phyloP scores from a whole-genome alignment of 306 rosid species.

The Pterocarpus santalinus region DNA sequence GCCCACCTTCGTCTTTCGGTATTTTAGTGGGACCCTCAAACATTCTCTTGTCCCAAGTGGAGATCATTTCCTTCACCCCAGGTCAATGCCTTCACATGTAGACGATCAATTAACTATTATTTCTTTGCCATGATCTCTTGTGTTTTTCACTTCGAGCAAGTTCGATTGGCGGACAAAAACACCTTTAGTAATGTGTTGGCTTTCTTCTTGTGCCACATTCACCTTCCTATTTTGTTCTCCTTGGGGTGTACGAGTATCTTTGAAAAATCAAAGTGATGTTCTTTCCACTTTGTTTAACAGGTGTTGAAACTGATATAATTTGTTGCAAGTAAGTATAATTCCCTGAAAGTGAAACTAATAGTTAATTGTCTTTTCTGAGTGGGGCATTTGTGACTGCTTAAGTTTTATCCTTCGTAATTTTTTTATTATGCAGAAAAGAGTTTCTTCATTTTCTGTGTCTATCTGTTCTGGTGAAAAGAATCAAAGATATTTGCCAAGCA shows the following conservation, averaged over 20 bases:
- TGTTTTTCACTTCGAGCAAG: conserved; percentile 38
- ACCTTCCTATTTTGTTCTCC: conserved; percentile 26
- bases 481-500: not conserved
- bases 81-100: conserved; percentile 60
- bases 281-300: not conserved
- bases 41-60: conserved; percentile 56
- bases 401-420: not conserved
- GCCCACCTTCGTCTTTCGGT: conserved; percentile 45
- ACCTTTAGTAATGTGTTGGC: not conserved
- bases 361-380: not conserved
- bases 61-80: conserved; percentile 48
- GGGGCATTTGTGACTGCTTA: not conserved
- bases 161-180: conserved; percentile 42
- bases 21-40: conserved; percentile 57
- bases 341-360: too few relatives aligned
- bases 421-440: not conserved
- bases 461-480: not conserved
- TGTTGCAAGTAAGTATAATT: not conserved
- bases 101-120: conserved; percentile 20
- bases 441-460: not conserved
- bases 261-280: conserved; percentile 30
- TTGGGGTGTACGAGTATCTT: not conserved
- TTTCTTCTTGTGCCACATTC: not conserved
- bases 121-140: not conserved
- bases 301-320: not conserved